These are phyloP conservation scores for Leishmania amazonensis DNA, from an alignment of 208 protist species.

Conservation along the genomic window DNA sequence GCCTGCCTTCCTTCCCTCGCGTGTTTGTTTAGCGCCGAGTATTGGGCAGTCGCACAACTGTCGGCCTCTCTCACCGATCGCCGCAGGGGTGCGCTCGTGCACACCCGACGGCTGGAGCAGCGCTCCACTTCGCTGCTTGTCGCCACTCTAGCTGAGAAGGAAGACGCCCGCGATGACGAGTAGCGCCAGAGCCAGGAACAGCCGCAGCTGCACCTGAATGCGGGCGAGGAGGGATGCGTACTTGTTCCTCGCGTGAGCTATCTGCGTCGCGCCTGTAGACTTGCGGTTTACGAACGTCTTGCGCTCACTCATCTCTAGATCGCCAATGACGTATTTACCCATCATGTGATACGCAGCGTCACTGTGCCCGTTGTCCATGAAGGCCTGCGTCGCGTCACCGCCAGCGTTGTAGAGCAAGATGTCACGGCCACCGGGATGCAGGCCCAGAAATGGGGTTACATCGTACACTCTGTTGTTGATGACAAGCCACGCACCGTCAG, in stretches of 20 bases:
- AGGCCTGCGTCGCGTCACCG: slow-evolving; percentile 67
- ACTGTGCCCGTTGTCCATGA: slow-evolving; percentile 74
- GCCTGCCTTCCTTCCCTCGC: too few species aligned
- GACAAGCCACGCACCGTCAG: slow-evolving; percentile 59
- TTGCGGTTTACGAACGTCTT: slow-evolving; percentile 26
- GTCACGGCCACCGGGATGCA: slow-evolving; percentile 82
- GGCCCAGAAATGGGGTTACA: slow-evolving; percentile 69
- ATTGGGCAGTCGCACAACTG: not conserved
- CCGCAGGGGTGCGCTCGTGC: not conserved
- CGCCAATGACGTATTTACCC: slow-evolving; percentile 54
- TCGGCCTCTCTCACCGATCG: not conserved
- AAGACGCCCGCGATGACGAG: slow-evolving; percentile 55
- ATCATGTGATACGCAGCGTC: slow-evolving; percentile 60
- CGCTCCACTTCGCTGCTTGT: not conserved
- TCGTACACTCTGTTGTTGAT: slow-evolving; percentile 91
- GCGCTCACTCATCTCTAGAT: slow-evolving; percentile 49
- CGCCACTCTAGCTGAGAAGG: slow-evolving; percentile 33
- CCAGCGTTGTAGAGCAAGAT: slow-evolving; percentile 75
- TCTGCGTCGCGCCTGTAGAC: slow-evolving; percentile 8
- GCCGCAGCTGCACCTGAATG: slow-evolving; percentile 54
- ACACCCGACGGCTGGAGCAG: not conserved
- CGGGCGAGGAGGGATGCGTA: slow-evolving; percentile 53
- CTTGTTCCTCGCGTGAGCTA: slow-evolving; percentile 6
- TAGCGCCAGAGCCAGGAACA: slow-evolving; percentile 39
- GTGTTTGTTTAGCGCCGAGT: not conserved